Base-by-base conservation (phyloP, 345 rosid genomes). In the Sonneratia alba region DNA sequence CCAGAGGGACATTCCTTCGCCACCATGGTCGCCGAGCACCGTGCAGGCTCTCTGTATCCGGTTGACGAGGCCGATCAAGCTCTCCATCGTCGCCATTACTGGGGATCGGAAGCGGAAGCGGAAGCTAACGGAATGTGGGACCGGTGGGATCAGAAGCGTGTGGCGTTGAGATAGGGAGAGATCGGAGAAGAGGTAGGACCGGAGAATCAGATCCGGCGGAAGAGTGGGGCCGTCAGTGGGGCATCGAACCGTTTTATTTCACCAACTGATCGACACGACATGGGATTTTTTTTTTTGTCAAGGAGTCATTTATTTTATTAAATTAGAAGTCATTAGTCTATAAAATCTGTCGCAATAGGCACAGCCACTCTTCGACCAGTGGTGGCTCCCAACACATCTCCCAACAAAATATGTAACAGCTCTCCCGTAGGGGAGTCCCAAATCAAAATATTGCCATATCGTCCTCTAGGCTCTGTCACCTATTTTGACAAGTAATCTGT, bases 1-100 rank as follows among this genome's bases (percentile, higher is more conserved):
- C 98, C 99, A 92, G n/a, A 96, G 96, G 6, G 99, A 92, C 97
- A 96, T 84, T 78, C 99, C 97, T 79, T 92, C 91, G 76, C 99
- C 98, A 34, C 99, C 99, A 80, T 95, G 86, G 80, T 96, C 96
- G 37, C 99, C 98, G 65, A 96, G 77, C 37, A 96, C 99, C 68
- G 97, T 92, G 71, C 99, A 92, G 66, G 97, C 99, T 74, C 98
- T 83, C 78, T 96, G 99, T 85, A 92, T 96, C 80, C 91, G 85
- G 88, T 96, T 96, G 34, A 96, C 89, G 34, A 91, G 80, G 37
- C 99, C 95, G 79, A 91, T 96, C 91, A 92, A 84, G 81, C 96
- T 96, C 82, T 86, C 86, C 98, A 92, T 90, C 8, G 99, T 96
- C 71, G 99, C 94, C 98, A 92, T 95, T 37, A 57, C 49, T 21